Percentiles rank a stretch among this genome's conserved stretches.
These are phyloP conservation scores for Neolentinus lepideus DNA, from an alignment of 1,284 basidiomycete species.

Conservation along the genomic window DNA sequence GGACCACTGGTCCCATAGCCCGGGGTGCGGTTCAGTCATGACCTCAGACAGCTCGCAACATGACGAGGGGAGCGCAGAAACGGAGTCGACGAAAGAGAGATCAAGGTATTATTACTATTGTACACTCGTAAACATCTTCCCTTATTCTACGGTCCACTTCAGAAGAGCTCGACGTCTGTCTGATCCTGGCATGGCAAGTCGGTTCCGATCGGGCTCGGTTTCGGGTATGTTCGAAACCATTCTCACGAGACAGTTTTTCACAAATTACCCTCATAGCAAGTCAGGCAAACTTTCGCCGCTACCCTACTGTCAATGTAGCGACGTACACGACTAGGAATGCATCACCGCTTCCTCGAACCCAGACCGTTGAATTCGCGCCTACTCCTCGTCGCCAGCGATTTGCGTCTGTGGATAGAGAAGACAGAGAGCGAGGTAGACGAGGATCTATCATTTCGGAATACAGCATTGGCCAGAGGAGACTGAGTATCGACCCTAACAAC, in stretches of 20 bases:
- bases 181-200: conserved; percentile 29
- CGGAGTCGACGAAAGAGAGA: neutral
- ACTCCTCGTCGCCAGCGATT: conserved; percentile 3
- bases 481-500: neutral
- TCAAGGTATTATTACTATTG: neutral
- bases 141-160: conserved; percentile 3
- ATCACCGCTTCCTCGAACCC: conserved; percentile 22
- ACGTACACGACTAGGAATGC: conserved; percentile 2
- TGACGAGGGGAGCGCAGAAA: neutral
- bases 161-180: conserved; percentile 26
- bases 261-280: neutral
- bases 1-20: neutral
- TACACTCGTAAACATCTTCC: neutral
- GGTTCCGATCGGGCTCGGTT: conserved; percentile 10
- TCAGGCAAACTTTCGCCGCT: neutral
- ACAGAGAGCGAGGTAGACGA: neutral
- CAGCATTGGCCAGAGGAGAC: neutral
- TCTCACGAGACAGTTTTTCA: neutral
- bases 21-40: neutral
- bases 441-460: conserved; percentile 1
- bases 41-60: neutral
- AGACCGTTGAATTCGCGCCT: conserved; percentile 54
- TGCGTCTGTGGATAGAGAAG: neutral
- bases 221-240: neutral
- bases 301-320: neutral